Evolutionary conservation across 1,284 basidiomycete genomes (phyloP), one percentile per base, ranked within the genome.

Genomic region (Apiotrichum brassicae): DNA sequence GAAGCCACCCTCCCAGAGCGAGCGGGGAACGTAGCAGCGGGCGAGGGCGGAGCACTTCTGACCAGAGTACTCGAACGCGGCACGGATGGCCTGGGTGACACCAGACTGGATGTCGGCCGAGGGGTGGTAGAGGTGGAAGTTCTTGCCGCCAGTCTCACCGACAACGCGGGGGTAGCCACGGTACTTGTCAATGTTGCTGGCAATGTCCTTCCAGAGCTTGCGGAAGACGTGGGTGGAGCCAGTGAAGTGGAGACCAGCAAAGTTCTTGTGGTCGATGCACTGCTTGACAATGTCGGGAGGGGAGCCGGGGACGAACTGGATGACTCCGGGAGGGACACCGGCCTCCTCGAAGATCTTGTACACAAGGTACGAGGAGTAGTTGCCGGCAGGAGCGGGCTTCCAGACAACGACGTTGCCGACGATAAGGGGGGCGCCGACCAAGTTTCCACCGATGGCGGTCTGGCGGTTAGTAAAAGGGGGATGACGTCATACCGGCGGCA

Each of bases 41-140:
- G 91, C 93, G 25, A 95, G 80, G 0, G 95, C 94, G 28, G 90
- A 94, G 74, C 94, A 99, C 76, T 99, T 98, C 71, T 98, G 95
- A 41, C 60, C 93, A 76, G 93, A 91, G 75, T 97, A 99, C 75
- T 99, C 94, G 73, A 97, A 98, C 0, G 85, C 93, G 20, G 80
- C 88, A 51, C 94, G 82, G 61, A 98, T 81, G 48, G 81, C 83
- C 77, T 98, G 94, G 45, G 87, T 68, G 45, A 90, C 94, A 28
- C 93, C 89, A 56, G 91, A 89, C 68, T 79, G 80, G 51, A 94
- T 76, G 63, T 95, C 87, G 44, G 93, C 93, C 14, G 84, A 85
- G 48, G 82, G 78, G 75, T 97, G 94, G 44, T 97, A 78, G 49
- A 98, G 65, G 76, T 97, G 94, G 80, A 94, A 97, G 79, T 98